Conservation (phyloP, 2,329 filamentous ascomycete species). For the Paracoccidioides lutzii region DNA sequence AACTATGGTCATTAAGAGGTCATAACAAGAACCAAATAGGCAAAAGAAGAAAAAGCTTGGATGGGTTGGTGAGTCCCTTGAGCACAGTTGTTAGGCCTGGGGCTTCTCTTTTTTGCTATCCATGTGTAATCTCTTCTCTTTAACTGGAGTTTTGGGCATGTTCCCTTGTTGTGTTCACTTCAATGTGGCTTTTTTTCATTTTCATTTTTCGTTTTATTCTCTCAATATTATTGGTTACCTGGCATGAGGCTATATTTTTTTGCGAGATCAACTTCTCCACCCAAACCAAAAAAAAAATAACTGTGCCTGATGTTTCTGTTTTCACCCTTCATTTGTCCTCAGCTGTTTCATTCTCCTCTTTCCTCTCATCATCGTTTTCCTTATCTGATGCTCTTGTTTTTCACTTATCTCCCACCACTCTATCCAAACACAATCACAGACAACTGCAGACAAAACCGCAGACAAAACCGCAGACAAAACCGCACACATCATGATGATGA, state of each 20-base stretch:
- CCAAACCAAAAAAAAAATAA: not conserved
- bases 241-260: not conserved
- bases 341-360: too few relatives aligned
- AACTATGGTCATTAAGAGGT: slow-evolving; percentile 33
- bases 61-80: not conserved
- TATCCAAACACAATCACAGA: too few relatives aligned
- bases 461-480: too few relatives aligned
- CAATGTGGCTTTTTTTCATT: slow-evolving; percentile 10
- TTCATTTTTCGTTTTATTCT: slow-evolving; percentile 13
- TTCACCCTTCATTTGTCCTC: too few relatives aligned
- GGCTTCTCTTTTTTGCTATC: not conserved
- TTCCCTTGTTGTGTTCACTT: slow-evolving; percentile 10
- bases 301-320: too few relatives aligned
- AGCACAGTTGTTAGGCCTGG: not conserved
- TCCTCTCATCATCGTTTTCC: too few relatives aligned
- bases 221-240: slow-evolving; percentile 1
- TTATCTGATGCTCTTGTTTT: too few relatives aligned
- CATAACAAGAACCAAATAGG: not conserved
- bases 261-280: not conserved
- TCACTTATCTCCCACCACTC: too few relatives aligned
- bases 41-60: not conserved
- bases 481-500: too few relatives aligned
- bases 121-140: slow-evolving; percentile 31
- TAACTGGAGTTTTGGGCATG: slow-evolving; percentile 18
- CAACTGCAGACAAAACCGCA: too few relatives aligned